Evolutionary conservation across 805 yeast genomes (phyloP).

Genomic region (Saturnispora zaruensis): DNA sequence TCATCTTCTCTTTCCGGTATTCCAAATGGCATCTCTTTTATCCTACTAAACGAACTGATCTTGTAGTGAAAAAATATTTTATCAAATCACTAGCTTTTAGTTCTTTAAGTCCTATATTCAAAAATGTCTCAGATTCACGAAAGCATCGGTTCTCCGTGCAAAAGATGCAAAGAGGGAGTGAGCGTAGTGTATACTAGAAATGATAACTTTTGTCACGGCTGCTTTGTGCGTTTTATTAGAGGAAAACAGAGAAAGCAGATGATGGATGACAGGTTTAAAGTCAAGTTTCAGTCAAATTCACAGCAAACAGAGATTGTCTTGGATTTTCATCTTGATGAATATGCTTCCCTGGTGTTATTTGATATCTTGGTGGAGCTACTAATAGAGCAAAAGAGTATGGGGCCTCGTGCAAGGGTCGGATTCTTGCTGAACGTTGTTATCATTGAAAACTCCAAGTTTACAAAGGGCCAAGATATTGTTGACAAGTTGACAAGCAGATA

Average conservation of each 20-base stretch:
- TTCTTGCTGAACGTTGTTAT: conserved; percentile 42
- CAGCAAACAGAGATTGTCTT: conserved; percentile 41
- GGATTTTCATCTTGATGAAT: conserved; percentile 53
- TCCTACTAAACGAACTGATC: background rate
- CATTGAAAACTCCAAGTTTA: conserved; percentile 3
- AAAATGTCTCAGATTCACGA: conserved; percentile 10
- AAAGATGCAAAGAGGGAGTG: conserved; percentile 39
- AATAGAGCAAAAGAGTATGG: conserved; percentile 48
- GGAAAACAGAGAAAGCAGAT: conserved; percentile 77
- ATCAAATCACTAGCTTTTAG: background rate
- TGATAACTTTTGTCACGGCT: conserved; percentile 54
- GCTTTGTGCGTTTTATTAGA: conserved; percentile 65
- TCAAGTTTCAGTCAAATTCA: conserved; percentile 44
- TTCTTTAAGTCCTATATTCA: too few species aligned
- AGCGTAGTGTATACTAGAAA: conserved; percentile 47
- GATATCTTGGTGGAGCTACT: conserved; percentile 58
- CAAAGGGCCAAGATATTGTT: background rate
- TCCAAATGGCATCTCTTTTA: conserved; percentile 3
- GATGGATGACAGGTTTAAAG: conserved; percentile 65
- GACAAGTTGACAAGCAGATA: conserved; percentile 12
- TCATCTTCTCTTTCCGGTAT: conserved; percentile 14
- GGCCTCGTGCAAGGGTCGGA: conserved; percentile 59
- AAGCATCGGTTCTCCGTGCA: conserved; percentile 28
- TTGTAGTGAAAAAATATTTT: background rate
- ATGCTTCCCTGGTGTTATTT: conserved; percentile 56